Percentiles rank a stretch among this genome's conserved stretches.
Evolutionary conservation across 2,329 filamentous ascomycete species (phyloP).

Genomic region (Thielaviopsis musarum): DNA sequence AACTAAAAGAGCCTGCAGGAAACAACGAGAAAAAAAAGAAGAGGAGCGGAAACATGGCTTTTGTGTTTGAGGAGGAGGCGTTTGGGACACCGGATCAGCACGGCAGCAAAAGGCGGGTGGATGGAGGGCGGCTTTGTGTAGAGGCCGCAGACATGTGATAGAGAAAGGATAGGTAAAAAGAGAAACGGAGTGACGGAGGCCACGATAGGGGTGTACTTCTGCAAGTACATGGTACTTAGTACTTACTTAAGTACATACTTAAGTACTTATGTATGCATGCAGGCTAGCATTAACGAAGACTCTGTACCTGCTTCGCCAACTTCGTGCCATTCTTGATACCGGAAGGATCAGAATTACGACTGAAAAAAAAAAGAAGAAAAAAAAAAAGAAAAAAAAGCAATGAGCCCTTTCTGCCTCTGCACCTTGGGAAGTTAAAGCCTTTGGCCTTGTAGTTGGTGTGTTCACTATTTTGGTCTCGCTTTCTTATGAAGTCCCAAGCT

Average conservation of each 20-base stretch:
- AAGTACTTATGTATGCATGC: background rate
- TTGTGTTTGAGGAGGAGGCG: background rate
- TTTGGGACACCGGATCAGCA: background rate
- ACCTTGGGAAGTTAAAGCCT: too few relatives aligned
- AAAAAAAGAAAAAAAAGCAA: background rate
- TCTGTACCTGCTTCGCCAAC: background rate
- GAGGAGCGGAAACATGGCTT: background rate
- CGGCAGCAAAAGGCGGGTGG: background rate
- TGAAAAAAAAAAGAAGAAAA: background rate
- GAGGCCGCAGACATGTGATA: background rate
- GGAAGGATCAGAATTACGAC: background rate
- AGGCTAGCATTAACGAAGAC: background rate
- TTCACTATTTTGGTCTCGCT: too few relatives aligned
- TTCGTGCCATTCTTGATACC: background rate
- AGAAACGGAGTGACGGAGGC: background rate
- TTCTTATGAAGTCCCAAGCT: too few relatives aligned
- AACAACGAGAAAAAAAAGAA: background rate
- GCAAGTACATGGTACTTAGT: background rate
- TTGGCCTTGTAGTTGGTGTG: too few relatives aligned
- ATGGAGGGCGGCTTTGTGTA: background rate
- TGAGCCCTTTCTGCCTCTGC: too few relatives aligned
- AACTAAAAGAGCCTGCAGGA: background rate
- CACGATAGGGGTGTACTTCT: background rate
- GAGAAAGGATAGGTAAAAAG: background rate
- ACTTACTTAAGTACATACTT: background rate